Percentiles rank a stretch among this genome's conserved stretches.
phyloP scores from a whole-genome alignment of 768 basidiomycete species.

The Leccinum sublutescens region DNA sequence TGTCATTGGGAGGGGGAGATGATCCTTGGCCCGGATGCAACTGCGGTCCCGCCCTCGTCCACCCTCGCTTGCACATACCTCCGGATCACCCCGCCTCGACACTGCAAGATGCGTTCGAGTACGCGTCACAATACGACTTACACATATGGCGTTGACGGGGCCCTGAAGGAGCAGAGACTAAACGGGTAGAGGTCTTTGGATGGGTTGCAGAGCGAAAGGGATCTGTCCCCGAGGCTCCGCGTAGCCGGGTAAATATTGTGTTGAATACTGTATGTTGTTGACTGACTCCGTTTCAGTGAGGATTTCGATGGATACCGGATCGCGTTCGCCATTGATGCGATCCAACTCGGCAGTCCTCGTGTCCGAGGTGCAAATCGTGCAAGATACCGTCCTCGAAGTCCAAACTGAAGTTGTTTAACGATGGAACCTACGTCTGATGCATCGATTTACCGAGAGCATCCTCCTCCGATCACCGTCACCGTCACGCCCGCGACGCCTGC shows the following conservation, averaged over 20 bases:
- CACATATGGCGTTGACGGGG: constrained; percentile 82
- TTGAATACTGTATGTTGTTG: not conserved
- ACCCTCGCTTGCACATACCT: constrained; percentile 41
- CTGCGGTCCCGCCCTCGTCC: constrained; percentile 1
- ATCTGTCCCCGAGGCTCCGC: constrained; percentile 23
- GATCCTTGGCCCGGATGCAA: constrained; percentile 31
- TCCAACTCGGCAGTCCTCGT: constrained; percentile 12
- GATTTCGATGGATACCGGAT: constrained; percentile 31
- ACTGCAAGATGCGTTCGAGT: constrained; percentile 63
- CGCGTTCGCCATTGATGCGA: constrained; percentile 28
- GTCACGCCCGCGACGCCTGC: constrained; percentile 63
- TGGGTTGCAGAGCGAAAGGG: constrained; percentile 74
- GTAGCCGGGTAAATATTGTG: constrained; percentile 14
- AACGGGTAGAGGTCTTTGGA: constrained; percentile 81
- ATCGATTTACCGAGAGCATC: not conserved
- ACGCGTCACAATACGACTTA: constrained; percentile 85
- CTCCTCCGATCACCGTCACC: constrained; percentile 52
- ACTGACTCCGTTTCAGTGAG: constrained; percentile 19
- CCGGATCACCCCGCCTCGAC: constrained; percentile 51
- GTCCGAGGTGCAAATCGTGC: constrained; percentile 2
- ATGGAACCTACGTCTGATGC: constrained; percentile 6
- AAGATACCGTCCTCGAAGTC: constrained; percentile 13
- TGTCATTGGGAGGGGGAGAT: constrained; percentile 8
- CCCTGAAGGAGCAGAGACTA: constrained; percentile 73
- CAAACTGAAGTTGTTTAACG: constrained; percentile 1